Evolutionary conservation across 805 yeast genomes (phyloP).

Genomic region (Lipomyces kockii): DNA sequence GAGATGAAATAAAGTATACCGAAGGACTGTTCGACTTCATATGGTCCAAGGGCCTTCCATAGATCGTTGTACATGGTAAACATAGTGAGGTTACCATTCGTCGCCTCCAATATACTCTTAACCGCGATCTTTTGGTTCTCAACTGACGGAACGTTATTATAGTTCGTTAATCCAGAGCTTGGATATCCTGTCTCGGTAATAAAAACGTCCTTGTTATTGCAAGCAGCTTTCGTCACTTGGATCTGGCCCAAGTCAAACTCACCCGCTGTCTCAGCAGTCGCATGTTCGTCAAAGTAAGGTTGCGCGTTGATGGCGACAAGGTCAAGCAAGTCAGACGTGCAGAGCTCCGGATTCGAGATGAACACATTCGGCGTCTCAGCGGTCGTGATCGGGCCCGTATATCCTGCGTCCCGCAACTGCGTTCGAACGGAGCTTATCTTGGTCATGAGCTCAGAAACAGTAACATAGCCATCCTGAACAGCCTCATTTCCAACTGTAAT

Average conservation of each 20-base stretch:
- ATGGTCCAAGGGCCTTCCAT: slow-evolving; percentile 86
- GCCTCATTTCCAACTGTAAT: slow-evolving; percentile 88
- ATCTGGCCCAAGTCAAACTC: slow-evolving; percentile 68
- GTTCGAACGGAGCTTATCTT: slow-evolving; percentile 70
- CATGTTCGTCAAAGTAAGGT: slow-evolving; percentile 72
- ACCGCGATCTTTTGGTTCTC: slow-evolving; percentile 69
- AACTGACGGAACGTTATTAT: slow-evolving; percentile 78
- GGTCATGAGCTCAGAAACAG: slow-evolving; percentile 63
- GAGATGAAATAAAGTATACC: slow-evolving; percentile 49
- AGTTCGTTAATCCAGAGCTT: slow-evolving; percentile 75
- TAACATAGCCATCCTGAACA: slow-evolving; percentile 61
- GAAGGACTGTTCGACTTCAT: slow-evolving; percentile 85
- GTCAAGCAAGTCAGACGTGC: slow-evolving; percentile 69
- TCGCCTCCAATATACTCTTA: slow-evolving; percentile 59
- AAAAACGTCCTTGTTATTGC: slow-evolving; percentile 63
- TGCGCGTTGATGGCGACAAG: slow-evolving; percentile 85
- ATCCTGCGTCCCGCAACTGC: slow-evolving; percentile 69
- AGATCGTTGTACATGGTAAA: slow-evolving; percentile 80
- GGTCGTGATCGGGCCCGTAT: slow-evolving; percentile 74
- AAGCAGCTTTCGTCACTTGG: slow-evolving; percentile 56
- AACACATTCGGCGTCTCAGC: slow-evolving; percentile 88
- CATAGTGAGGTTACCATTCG: slow-evolving; percentile 65
- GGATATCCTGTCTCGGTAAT: slow-evolving; percentile 98
- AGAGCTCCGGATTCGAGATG: slow-evolving; percentile 65
- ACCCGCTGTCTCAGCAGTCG: slow-evolving; percentile 73